Evolutionary conservation across 169 alveolate species (phyloP), one percentile per base, ranked within the genome.

Genomic region (Toxoplasma gondii): DNA sequence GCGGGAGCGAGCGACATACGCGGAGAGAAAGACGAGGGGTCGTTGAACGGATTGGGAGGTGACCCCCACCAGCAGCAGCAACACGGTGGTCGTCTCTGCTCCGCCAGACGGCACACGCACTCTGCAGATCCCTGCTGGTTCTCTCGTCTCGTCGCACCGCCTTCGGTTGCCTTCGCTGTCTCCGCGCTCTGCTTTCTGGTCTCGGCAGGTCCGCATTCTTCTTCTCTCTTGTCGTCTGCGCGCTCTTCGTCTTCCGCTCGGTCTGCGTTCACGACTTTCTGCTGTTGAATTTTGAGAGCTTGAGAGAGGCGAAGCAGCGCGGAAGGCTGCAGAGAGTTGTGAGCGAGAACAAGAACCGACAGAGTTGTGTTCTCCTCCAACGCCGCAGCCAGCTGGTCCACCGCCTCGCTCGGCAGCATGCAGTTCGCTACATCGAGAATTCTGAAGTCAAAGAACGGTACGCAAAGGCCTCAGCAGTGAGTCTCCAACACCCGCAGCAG

Each of bases 21-120:
- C 0, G 67, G 64, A 9, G 90, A 36, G 38, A 82, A 82, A 31
- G 90, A 38, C 0, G 90, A 38, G 1, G 90, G 90, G 1, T 82
- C 90, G 64, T 82, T 82, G 64, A 82, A 82, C 54, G 90, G 90
- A 82, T 38, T 41, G 43, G 90, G 90, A 5, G 90, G 90, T 0
- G 44, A 5, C 39, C 90, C 90, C 69, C 36, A 36, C 90, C 90
- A 82, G 5, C 69, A 41, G 34, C 90, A 82, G 38, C 90, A 82
- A 31, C 90, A 82, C 17, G 64, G 90, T 41, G 29, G n/a, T 41
- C 74, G 34, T 16, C 22, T 27, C 9, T 1, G 34, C 74, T 19
- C 84, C 39, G 43, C 2, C 17, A 74, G 9, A 10, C 74, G 5
- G 74, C 9, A 27, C 9, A 9, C 9, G 27, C 67, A 19, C 67